Evolutionary conservation across 2,329 filamentous ascomycete species (phyloP).

Genomic region (Pseudogymnoascus sp.): DNA sequence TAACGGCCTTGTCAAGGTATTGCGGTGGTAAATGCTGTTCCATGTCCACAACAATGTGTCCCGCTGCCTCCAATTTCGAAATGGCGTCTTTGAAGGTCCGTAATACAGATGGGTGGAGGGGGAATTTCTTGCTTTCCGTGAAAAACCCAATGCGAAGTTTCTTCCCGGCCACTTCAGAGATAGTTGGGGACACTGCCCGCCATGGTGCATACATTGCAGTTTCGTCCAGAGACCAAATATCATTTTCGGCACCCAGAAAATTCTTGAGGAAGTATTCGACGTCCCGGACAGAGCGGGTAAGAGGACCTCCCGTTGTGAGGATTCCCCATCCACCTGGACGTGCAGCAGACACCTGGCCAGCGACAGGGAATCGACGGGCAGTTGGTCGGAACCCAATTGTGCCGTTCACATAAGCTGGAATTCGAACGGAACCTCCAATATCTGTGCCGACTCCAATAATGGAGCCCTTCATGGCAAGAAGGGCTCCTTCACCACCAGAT

Average conservation of each 20-base stretch:
- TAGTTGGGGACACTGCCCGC: conserved; percentile 27
- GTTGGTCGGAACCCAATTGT: conserved; percentile 1
- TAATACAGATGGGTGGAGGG: conserved; percentile 44
- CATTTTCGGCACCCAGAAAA: conserved; percentile 30
- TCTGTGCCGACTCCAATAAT: conserved; percentile 29
- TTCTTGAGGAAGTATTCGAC: conserved; percentile 35
- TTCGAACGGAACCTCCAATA: conserved; percentile 28
- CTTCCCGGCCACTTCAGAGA: conserved; percentile 10
- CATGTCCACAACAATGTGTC: conserved; percentile 38
- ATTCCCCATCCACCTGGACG: conserved; percentile 24
- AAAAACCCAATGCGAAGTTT: conserved; percentile 42
- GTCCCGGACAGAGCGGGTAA: conserved; percentile 36
- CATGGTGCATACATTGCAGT: conserved; percentile 39
- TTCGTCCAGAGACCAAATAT: conserved; percentile 39
- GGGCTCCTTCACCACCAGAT: conserved; percentile 29
- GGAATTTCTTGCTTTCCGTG: conserved; percentile 39
- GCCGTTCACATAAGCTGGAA: conserved; percentile 24
- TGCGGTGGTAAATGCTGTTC: not conserved
- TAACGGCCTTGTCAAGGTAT: not conserved
- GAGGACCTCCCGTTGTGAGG: conserved; percentile 35
- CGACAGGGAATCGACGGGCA: conserved; percentile 17
- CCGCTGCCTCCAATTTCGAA: conserved; percentile 33
- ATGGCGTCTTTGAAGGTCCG: conserved; percentile 37
- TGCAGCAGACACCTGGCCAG: conserved; percentile 12
- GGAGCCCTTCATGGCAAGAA: conserved; percentile 28